Base-by-base conservation (phyloP, 2,329 filamentous ascomycete species). In the Ceratocystis papillata region DNA sequence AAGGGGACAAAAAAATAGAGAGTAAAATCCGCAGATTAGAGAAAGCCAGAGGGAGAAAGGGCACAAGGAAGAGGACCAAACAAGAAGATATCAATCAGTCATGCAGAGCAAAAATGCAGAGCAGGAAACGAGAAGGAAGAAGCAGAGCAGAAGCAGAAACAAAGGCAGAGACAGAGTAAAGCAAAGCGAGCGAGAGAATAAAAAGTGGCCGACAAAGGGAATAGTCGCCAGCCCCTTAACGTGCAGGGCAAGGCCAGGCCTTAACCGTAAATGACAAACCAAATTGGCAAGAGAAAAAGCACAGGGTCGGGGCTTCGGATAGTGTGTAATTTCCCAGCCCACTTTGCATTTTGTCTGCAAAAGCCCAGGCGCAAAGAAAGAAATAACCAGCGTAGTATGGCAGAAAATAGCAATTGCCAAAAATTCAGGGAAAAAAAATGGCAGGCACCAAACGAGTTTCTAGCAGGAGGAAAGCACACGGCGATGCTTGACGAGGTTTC, bases 271-370 rank as follows among this genome's bases (percentile, higher is more conserved):
- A 68, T 65, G 63, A 68, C 67, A 64, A 65, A 63, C 63, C 67
- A 68, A 68, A 65, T 68, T 68, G 59, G 61, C 59, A 64, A 65
- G 53, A 46, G 62, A 63, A 68, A 68, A 65, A 63, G 53, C 60
- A 68, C 67, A 68, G 67, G 67, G 64, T 65, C 60, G 64, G 67
- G 67, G 63, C 67, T 64, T 65, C 41, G 60, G 61, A 63, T 62
- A 68, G 64, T n/a, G 63, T 68, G 67, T 41, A 68, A 68, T 68
- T 65, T 65, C 67, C 67, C 67, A 68, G 62, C 66, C 66, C 66
- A 59, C 53, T 64, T 53, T 53, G 48, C 48, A 25, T 50, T 65
- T 59, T 59, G 28, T 37, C 15, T 59, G 28, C 33, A n/a, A 41
- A 59, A 59, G 55, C 28, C 12, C 55, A 59, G 55, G 55, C 28